phyloP scores from a whole-genome alignment of 306 rosid species.

The Quercus mongolica region DNA sequence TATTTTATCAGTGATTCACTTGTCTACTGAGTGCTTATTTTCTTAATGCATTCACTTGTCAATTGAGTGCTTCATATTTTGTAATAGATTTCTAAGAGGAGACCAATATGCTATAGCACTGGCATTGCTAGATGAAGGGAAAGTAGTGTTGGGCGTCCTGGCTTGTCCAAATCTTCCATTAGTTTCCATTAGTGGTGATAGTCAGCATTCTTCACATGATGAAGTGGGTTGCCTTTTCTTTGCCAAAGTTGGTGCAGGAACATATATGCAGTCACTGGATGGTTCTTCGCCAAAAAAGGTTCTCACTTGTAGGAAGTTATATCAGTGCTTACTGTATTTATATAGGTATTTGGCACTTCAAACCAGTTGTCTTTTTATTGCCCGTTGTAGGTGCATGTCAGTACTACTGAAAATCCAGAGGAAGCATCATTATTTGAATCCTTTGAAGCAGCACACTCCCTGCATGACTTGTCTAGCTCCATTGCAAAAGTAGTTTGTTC shows the following conservation, averaged over 20 bases:
- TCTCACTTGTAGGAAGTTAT: slow-evolving; percentile 13
- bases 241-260: slow-evolving; percentile 72
- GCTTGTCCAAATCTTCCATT: slow-evolving; percentile 95
- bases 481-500: slow-evolving; percentile 59
- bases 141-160: slow-evolving; percentile 84
- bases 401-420: slow-evolving; percentile 68
- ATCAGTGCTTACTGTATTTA: slow-evolving; percentile 1
- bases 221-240: slow-evolving; percentile 83
- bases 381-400: slow-evolving; percentile 65
- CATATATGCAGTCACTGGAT: slow-evolving; percentile 73
- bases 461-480: slow-evolving; percentile 73
- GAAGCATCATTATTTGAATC: slow-evolving; percentile 93
- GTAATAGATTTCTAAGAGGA: slow-evolving; percentile 81
- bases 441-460: slow-evolving; percentile 88
- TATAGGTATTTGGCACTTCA: slow-evolving; percentile 19
- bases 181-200: slow-evolving; percentile 44
- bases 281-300: slow-evolving; percentile 71
- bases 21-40: not conserved
- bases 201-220: slow-evolving; percentile 41
- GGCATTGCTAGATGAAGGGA: slow-evolving; percentile 81
- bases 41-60: not conserved
- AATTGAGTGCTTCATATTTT: slow-evolving; percentile 5
- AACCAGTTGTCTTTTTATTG: slow-evolving; percentile 7
- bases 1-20: slow-evolving; percentile 12
- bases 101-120: slow-evolving; percentile 92